phyloP scores from a whole-genome alignment of 768 basidiomycete genomes.

The Clitopilus hobsonii region DNA sequence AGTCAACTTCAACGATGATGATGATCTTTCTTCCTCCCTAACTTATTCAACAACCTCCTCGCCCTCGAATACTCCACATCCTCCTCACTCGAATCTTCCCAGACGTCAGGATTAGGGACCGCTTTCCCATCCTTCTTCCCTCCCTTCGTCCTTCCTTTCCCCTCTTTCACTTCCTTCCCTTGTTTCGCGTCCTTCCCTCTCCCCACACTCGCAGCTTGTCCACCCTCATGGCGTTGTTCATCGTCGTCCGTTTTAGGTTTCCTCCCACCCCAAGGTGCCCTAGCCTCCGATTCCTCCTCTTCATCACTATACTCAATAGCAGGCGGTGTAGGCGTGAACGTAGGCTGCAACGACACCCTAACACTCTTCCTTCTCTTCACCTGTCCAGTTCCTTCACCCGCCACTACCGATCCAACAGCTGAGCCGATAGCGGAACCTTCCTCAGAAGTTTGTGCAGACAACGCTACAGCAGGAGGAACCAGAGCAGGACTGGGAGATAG shows the following conservation, averaged over 20 bases:
- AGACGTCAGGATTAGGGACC: slow-evolving; percentile 32
- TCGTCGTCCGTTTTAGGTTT: no score
- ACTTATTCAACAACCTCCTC: slow-evolving; percentile 44
- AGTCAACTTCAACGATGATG: no score
- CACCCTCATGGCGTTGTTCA: no score
- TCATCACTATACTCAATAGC: slow-evolving; percentile 50
- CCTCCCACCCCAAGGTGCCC: slow-evolving; percentile 2
- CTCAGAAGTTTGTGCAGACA: not conserved
- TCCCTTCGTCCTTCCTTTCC: slow-evolving; percentile 8
- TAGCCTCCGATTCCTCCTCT: slow-evolving; percentile 15
- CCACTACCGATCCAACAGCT: not conserved
- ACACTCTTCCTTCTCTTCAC: slow-evolving; percentile 61
- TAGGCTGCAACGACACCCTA: slow-evolving; percentile 71
- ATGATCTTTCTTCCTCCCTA: slow-evolving; percentile 33
- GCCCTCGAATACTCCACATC: no score
- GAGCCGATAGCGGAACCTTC: not conserved
- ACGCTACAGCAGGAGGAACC: not conserved
- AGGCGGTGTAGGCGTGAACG: slow-evolving; percentile 70
- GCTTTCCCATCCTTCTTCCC: slow-evolving; percentile 2
- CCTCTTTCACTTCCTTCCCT: not conserved
- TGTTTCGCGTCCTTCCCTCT: not conserved
- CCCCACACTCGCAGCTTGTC: not conserved
- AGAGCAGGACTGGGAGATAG: no score
- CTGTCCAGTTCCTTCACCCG: not conserved
- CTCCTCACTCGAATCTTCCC: slow-evolving; percentile 79